Evolutionary conservation across 345 rosid species (phyloP), one percentile per base, ranked within the genome.

Genomic region (Ricinus communis): DNA sequence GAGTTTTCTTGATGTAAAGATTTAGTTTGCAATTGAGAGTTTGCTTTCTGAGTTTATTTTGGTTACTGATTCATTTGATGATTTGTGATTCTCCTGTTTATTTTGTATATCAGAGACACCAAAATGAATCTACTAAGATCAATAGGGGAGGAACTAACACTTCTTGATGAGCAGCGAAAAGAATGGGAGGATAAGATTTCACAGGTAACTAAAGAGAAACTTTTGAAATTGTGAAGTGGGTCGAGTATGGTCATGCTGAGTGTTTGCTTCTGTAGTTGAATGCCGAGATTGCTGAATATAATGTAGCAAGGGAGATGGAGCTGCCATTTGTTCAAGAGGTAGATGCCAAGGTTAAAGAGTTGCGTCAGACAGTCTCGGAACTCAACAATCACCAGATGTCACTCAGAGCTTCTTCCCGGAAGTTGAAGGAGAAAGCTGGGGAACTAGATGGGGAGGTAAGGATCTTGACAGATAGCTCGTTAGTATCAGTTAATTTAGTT

Each of bases 311-410:
- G 71, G 90, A 88, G 69, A 85, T 61, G 66, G 98, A 95, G 61
- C 66, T 82, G 53, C 98, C 98, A 4, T 75, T 85, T 78, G 89
- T 88, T 67, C 91, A 88, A 75, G 91, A 90, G 81, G 53, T 86
- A 15, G 90, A 89, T 61, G 71, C 80, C 4, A 79, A 74, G 70
- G 87, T 93, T 60, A 85, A 88, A 75, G 92, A 90, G 61, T 79
- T 95, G 65, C 86, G 67, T 19, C 87, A 87, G 77, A 85, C 77
- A 8, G 83, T 95, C 78, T 74, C 79, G 49, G 86, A 78, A 47
- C 93, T 90, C 61, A 92, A 93, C 88, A 85, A 82, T 76, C 84
- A 87, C 58, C 99, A 95, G 84, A 55, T 81, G 79, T 84, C 94
- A 47, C 82, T 89, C 36, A 85, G 85, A 75, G 79, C 88, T 72